Evolutionary conservation across 805 yeast genomes (phyloP).

Genomic region (Zygosaccharomyces rouxii): DNA sequence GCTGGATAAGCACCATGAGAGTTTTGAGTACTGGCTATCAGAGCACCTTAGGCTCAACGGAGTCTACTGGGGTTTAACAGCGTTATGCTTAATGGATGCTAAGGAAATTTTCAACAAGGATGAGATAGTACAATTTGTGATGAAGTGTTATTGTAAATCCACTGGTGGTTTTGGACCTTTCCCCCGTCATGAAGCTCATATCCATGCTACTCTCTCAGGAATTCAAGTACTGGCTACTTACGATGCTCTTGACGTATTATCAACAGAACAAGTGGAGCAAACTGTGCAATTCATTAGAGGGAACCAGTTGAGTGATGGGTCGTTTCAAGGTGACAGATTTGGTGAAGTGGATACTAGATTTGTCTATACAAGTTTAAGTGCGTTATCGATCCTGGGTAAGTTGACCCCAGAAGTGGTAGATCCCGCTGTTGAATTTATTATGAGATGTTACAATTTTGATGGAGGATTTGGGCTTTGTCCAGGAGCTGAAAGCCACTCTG

Average conservation of each 20-base stretch:
- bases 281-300: slow-evolving; percentile 38
- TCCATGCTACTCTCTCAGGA: slow-evolving; percentile 80
- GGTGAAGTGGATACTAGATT: slow-evolving; percentile 94
- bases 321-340: slow-evolving; percentile 83
- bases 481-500: slow-evolving; percentile 93
- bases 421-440: slow-evolving; percentile 61
- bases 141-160: slow-evolving; percentile 54
- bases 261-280: slow-evolving; percentile 29
- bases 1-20: slow-evolving; percentile 50
- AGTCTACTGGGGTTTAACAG: slow-evolving; percentile 90
- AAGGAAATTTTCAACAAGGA: slow-evolving; percentile 52
- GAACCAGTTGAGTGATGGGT: slow-evolving; percentile 49
- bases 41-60: slow-evolving; percentile 92
- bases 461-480: slow-evolving; percentile 95
- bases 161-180: slow-evolving; percentile 87
- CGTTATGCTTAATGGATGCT: slow-evolving; percentile 57
- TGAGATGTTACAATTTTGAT: slow-evolving; percentile 79
- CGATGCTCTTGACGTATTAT: slow-evolving; percentile 48
- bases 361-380: slow-evolving; percentile 74
- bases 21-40: slow-evolving; percentile 78
- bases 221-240: slow-evolving; percentile 72
- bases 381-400: slow-evolving; percentile 63
- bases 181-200: slow-evolving; percentile 85
- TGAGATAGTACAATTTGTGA: slow-evolving; percentile 65
- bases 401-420: slow-evolving; percentile 53